A percentile compares a stretch with the other conserved stretches of the same genome.
phyloP scores from a whole-genome alignment of 768 basidiomycete genomes.

The Calocybe indica region DNA sequence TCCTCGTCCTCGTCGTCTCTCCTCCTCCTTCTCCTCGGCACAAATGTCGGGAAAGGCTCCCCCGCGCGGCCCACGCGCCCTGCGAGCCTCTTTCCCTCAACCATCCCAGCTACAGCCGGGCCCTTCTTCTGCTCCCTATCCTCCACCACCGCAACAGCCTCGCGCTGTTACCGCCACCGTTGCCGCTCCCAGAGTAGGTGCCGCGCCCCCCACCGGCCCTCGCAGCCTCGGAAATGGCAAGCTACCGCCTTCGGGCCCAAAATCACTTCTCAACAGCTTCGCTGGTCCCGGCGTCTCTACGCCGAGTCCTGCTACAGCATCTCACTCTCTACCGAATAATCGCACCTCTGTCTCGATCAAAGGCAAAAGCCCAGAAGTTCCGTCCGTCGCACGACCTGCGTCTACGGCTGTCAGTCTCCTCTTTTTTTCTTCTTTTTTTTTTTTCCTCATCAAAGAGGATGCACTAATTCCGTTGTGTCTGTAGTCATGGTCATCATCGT shows the following conservation, averaged over 20 bases:
- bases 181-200: conserved; percentile 38
- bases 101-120: conserved; percentile 24
- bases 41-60: conserved; percentile 75
- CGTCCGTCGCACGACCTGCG: conserved; percentile 5
- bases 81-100: conserved; percentile 36
- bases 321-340: too few species aligned
- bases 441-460: conserved; percentile 11
- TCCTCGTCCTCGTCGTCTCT: background rate
- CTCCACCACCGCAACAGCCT: conserved; percentile 14
- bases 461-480: conserved; percentile 12
- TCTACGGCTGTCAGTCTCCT: conserved; percentile 17
- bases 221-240: conserved; percentile 39
- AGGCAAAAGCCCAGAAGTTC: conserved; percentile 27
- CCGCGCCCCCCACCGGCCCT: conserved; percentile 59
- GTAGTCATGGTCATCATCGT: conserved; percentile 20
- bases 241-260: conserved; percentile 19
- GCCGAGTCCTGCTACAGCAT: too few species aligned
- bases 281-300: background rate
- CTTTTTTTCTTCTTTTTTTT: conserved; percentile 11
- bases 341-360: conserved; percentile 31
- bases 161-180: conserved; percentile 11
- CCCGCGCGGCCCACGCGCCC: conserved; percentile 67
- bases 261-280: background rate
- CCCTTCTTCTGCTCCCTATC: conserved; percentile 9
- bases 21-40: background rate